These are phyloP conservation scores for Acidomyces sp. DNA, from an alignment of 495 filamentous ascomycete genomes.

Conservation along the genomic window DNA sequence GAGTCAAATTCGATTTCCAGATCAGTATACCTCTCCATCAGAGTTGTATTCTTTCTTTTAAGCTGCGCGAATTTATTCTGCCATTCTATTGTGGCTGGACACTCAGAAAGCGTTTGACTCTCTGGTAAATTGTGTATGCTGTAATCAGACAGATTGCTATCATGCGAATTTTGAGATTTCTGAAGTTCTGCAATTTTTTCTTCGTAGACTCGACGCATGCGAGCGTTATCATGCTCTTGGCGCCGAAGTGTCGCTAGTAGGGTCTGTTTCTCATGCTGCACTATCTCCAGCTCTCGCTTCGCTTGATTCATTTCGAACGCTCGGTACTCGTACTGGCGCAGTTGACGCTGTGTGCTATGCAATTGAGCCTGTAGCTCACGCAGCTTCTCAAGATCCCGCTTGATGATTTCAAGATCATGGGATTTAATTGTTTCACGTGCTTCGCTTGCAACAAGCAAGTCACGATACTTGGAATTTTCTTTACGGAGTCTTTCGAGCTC, in stretches of 20 bases:
- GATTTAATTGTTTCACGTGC: constrained; percentile 43
- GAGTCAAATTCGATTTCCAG: constrained; percentile 24
- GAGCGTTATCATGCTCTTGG: constrained; percentile 39
- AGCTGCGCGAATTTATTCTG: constrained; percentile 34
- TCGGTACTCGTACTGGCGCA: constrained; percentile 45
- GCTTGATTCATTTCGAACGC: constrained; percentile 41
- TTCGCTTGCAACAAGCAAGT: constrained; percentile 47
- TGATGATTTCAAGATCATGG: constrained; percentile 45
- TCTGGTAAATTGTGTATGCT: too few species aligned
- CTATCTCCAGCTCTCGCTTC: constrained; percentile 38
- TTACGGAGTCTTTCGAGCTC: constrained; percentile 41
- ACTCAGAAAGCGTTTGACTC: constrained; percentile 21
- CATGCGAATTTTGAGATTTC: constrained; percentile 26
- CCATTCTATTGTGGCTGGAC: constrained; percentile 34
- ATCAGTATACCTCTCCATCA: constrained; percentile 29
- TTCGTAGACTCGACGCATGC: constrained; percentile 33
- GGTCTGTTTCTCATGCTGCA: constrained; percentile 38
- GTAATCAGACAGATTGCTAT: too few species aligned
- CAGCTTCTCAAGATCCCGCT: constrained; percentile 46
- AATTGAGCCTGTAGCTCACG: constrained; percentile 45
- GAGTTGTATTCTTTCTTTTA: constrained; percentile 32
- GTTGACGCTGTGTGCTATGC: constrained; percentile 39
- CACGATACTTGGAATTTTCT: constrained; percentile 38
- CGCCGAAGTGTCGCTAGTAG: constrained; percentile 39
- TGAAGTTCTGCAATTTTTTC: constrained; percentile 35